Evolutionary conservation across 768 basidiomycete genomes (phyloP), one percentile per base, ranked within the genome.

Genomic region (Suillus spraguei): DNA sequence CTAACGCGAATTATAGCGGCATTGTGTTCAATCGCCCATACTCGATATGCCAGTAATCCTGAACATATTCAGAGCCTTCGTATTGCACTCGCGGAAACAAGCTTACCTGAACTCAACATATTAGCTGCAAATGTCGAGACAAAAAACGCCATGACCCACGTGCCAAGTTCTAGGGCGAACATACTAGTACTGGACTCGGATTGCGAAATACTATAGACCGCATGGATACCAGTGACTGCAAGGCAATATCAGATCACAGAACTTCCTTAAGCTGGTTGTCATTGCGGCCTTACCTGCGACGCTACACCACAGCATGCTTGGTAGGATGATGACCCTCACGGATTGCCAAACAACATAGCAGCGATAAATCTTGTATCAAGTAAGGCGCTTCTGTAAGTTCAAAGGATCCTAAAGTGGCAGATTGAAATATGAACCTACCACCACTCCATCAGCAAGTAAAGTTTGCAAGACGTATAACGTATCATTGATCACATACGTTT

Each of bases 61-160:
- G 9, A 3, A 28, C 28, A 28, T 28, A 38, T 17, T 52, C 28
- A 17, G 49, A 17, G 4, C n/a, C 13, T n/a, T 6, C 4, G 14
- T 13, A 36, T 28, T 5, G 35, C 9, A 11, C n/a, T 20, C 44
- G 55, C 28, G 16, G 11, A 60, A 20, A 16, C 4, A 3, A 4
- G 14, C 35, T 55, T 64, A 64, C 63, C 52, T 35, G 63, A 60
- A 38, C 59, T 16, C 36, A 61, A 20, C 13, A 61, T 20, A 55
- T 61, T 61, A 14, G 63, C 60, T 36, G 17, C 28, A 52, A 32
- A 8, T 5, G 50, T 63, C 59, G 36, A 35, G 4, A 22, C 2
- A 24, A 17, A 60, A 22, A 47, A 63, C 20, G 5, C 47, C 5
- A 11, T 10, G 50, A 64, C 22, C 60, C 60, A 64, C n/a, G 54